Evolutionary conservation across 371 early-diverging fungal genomes (phyloP), one percentile per base, ranked within the genome.

Genomic region (Chytridium lagenaria): DNA sequence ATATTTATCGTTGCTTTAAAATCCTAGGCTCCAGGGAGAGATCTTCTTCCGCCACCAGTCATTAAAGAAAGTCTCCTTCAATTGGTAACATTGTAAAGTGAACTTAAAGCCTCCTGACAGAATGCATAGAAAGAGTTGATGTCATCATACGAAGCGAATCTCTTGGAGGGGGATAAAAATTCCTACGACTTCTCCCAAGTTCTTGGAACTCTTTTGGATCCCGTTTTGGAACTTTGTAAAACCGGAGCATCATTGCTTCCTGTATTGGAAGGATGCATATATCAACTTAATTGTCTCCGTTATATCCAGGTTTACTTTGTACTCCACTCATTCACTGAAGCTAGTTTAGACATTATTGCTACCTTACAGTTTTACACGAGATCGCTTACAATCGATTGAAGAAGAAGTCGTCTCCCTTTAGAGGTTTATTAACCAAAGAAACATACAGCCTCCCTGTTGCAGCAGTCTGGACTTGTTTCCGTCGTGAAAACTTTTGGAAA

Each of bases 91-190:
- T 38, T 22, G 23, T 22, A 37, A 40, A 30, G 15, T 5, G 30
- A 10, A n/a, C n/a, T 26, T 55, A 12, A 31, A 33, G 7, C 7
- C 3, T 66, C 36, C 50, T 38, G 50, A 1, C 26, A 59, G 5
- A 55, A 36, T 52, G 36, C 52, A 49, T 79, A 91, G 88, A 90
- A 91, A 82, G 92, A 92, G 72, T 90, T 94, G 39, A 85, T 92
- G 83, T 88, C 90, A 28, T 90, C 92, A 0, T 92, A 93, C 73
- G 92, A 93, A 50, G 86, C 90, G 0, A 91, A 92, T 0, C 84
- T 92, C 31, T 80, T 87, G 3, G 82, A 82, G 31, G 83, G 84
- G 7, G 87, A 87, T 68, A 78, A 83, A 67, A 84, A 90, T 1
- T 40, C 37, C 7, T 70, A 76, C 2, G 75, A 71, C 59, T 90